phyloP scores from a whole-genome alignment of 2,329 filamentous ascomycete genomes.

The Grosmannia serpens region DNA sequence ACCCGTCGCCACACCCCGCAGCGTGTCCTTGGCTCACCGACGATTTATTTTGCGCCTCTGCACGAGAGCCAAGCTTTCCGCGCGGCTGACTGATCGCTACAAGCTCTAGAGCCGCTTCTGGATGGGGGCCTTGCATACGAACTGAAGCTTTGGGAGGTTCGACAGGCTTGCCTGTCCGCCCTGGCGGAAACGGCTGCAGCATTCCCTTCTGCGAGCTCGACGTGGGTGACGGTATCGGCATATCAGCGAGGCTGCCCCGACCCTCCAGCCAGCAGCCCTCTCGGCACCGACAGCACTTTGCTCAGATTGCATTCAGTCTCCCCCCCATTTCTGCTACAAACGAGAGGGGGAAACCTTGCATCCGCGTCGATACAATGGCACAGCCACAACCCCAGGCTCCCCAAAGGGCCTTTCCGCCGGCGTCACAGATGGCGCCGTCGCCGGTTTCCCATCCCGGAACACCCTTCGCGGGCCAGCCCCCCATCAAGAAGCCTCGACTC shows the following conservation, averaged over 20 bases:
- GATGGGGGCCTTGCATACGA: constrained; percentile 7
- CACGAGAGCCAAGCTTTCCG: background rate
- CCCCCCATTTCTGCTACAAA: background rate
- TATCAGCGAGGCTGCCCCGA: background rate
- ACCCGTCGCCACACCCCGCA: background rate
- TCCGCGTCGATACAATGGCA: constrained; percentile 33
- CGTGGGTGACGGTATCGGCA: background rate
- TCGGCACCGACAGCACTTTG: background rate
- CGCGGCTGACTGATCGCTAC: background rate
- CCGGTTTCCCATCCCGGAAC: constrained; percentile 7
- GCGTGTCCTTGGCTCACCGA: background rate
- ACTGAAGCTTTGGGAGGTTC: constrained; percentile 23
- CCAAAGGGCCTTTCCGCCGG: constrained; percentile 11
- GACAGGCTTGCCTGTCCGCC: constrained; percentile 39
- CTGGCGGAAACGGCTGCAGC: constrained; percentile 4
- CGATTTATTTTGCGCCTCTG: background rate
- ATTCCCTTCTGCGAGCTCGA: background rate
- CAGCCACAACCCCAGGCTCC: constrained; percentile 43
- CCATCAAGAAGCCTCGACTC: constrained; percentile 13
- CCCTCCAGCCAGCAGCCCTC: background rate
- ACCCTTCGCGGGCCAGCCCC: constrained; percentile 15
- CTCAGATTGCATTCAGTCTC: background rate
- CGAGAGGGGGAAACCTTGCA: background rate
- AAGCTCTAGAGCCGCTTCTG: background rate
- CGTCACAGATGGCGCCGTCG: constrained; percentile 15